Evolutionary conservation across 2,329 filamentous ascomycete genomes (phyloP).

Genomic region (Zalaria sp.): DNA sequence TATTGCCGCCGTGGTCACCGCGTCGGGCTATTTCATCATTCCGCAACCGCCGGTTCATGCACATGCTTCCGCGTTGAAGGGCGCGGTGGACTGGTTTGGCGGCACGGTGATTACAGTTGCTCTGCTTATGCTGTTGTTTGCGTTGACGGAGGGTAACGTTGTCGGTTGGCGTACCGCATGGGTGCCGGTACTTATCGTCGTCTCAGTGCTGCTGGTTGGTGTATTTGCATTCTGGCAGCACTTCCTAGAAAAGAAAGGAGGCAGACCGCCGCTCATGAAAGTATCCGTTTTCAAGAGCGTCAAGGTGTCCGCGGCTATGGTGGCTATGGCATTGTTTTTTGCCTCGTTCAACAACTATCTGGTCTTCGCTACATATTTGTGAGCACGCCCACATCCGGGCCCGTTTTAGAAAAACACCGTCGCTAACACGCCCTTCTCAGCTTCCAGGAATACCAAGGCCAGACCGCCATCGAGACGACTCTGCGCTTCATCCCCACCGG

Average conservation of each 20-base stretch:
- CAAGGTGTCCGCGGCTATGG: conserved; percentile 48
- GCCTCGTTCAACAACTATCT: conserved; percentile 54
- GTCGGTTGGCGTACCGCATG: conserved; percentile 53
- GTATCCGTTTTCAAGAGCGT: conserved; percentile 47
- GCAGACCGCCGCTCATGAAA: conserved; percentile 47
- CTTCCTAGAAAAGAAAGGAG: conserved; percentile 39
- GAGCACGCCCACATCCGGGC: neutral
- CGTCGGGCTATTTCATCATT: conserved; percentile 45
- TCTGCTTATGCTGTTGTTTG: conserved; percentile 49
- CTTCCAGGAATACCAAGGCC: conserved; percentile 52
- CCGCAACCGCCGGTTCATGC: conserved; percentile 30
- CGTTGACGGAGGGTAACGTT: conserved; percentile 54
- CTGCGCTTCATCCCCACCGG: conserved; percentile 55
- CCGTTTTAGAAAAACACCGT: no score
- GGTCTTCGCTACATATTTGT: conserved; percentile 50
- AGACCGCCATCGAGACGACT: conserved; percentile 50
- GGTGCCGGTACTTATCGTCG: conserved; percentile 44
- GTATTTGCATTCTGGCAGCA: conserved; percentile 49
- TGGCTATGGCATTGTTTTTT: conserved; percentile 54
- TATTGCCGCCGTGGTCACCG: conserved; percentile 41
- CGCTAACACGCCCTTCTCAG: neutral
- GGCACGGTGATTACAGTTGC: conserved; percentile 48
- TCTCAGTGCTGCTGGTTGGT: conserved; percentile 41
- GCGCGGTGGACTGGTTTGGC: conserved; percentile 52
- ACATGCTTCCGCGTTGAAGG: conserved; percentile 17